Conservation (phyloP, 129 eudicot species). For the Artemisia tridentata region DNA sequence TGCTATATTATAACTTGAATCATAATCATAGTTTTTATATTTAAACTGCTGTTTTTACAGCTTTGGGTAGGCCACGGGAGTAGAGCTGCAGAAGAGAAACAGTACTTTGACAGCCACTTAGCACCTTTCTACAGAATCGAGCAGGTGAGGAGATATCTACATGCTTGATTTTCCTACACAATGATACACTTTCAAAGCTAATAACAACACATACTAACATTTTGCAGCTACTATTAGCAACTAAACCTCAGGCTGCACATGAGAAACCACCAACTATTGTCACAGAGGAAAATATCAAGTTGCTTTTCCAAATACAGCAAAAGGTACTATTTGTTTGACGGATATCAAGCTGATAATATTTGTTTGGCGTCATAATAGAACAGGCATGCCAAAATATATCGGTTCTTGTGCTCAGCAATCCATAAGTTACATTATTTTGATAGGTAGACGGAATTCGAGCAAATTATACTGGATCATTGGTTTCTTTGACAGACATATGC, state of each 20-base stretch:
- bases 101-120: conserved; percentile 83
- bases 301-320: conserved; percentile 86
- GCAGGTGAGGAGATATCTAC: conserved; percentile 54
- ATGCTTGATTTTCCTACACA: conserved; percentile 2
- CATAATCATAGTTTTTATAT: not conserved
- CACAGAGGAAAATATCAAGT: conserved; percentile 73
- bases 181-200: not conserved
- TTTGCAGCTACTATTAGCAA: conserved; percentile 88
- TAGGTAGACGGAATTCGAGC: conserved; percentile 89
- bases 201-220: conserved; percentile 4
- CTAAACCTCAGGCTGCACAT: conserved; percentile 53
- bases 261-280: conserved; percentile 74
- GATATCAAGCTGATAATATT: not conserved
- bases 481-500: conserved; percentile 92
- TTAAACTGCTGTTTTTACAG: conserved; percentile 44
- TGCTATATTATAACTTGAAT: not conserved
- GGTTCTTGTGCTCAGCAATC: conserved; percentile 11
- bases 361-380: not conserved
- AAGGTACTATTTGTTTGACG: conserved; percentile 50
- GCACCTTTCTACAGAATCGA: conserved; percentile 97
- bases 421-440: conserved; percentile 20
- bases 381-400: not conserved
- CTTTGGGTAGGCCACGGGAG: conserved; percentile 98
- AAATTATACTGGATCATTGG: conserved; percentile 69
- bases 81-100: conserved; percentile 94